A percentile compares a stretch with the other conserved stretches of the same genome.
These are phyloP conservation scores for Fusarium annulatum DNA, from an alignment of 2,329 filamentous ascomycete species.

Conservation along the genomic window DNA sequence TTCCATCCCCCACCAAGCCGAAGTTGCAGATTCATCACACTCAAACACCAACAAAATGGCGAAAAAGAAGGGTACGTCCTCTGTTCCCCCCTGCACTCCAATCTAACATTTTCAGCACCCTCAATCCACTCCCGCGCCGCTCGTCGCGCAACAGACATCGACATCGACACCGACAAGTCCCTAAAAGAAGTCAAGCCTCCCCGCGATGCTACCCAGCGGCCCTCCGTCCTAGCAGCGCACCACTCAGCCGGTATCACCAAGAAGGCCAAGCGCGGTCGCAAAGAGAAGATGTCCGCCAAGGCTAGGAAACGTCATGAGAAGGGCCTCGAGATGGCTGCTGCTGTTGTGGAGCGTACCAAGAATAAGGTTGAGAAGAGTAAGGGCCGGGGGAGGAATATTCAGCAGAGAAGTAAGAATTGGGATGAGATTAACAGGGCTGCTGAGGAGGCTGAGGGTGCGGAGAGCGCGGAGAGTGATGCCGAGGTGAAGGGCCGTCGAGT, in stretches of 20 bases:
- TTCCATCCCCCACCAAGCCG: conserved; percentile 41
- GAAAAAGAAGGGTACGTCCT: conserved; percentile 45
- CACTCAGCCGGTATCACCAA: conserved; percentile 75
- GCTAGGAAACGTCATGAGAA: conserved; percentile 67
- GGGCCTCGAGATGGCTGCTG: conserved; percentile 68
- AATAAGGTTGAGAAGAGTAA: conserved; percentile 67
- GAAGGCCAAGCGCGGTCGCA: conserved; percentile 69
- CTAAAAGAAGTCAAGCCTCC: conserved; percentile 67
- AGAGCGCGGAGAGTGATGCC: conserved; percentile 1
- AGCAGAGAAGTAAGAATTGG: conserved; percentile 65
- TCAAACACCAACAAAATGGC: conserved; percentile 44
- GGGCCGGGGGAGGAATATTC: conserved; percentile 58
- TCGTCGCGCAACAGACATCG: conserved; percentile 76
- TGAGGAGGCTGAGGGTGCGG: conserved; percentile 15
- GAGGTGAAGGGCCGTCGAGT: conserved; percentile 42
- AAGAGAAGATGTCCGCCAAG: conserved; percentile 64
- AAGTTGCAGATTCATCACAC: conserved; percentile 32
- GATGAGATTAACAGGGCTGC: conserved; percentile 65
- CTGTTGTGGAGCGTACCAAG: conserved; percentile 68
- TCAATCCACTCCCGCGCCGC: conserved; percentile 80
- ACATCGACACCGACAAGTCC: conserved; percentile 78
- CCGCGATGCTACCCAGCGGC: conserved; percentile 57
- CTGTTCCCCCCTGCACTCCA: rapidly evolving
- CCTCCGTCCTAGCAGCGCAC: conserved; percentile 76
- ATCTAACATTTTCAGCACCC: conserved; percentile 56